Base-by-base conservation (phyloP, 2,329 filamentous ascomycete genomes). In the Diplocarpon rosae region DNA sequence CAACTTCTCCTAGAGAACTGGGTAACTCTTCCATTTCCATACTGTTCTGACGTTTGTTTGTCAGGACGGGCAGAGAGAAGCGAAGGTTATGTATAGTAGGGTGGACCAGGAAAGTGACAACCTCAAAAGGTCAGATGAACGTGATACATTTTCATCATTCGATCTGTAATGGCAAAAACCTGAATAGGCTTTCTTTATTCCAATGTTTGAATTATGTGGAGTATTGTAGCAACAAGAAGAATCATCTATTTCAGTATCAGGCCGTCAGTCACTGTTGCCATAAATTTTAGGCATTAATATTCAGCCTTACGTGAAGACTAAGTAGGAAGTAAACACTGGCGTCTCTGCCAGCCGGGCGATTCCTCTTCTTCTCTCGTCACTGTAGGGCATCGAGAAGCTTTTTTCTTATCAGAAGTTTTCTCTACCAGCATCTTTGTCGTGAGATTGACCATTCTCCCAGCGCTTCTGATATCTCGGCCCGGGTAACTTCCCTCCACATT, bases 1-100 rank as follows among this genome's bases (percentile, higher is more conserved):
- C 56, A 30, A 59, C 54, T 39, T 60, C 59, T 39, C 55, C 52
- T 6, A 61, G 48, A 45, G 57, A 60, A n/a, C 49, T 52, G 15
- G 59, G 58, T 8, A 58, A 37, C 17, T 42, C 41, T 8, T 40
- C 53, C 36, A 47, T 42, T 13, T 54, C 49, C 34, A 41, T 41
- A 10, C 17, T 24, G 45, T 42, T 11, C 48, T 47, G 49, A 53
- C 51, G n/a, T 24, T 46, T 46, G 43, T 24, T 30, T 43, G 36
- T 45, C 16, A 36, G 36, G 42, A 43, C 47, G 43, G 43, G 38
- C 29, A 31, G 45, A 28, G 24, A 41, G 37, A 43, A 46, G 36
- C 17, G 42, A 43, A 32, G 9, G 29, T 36, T 30, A 11, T 12
- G 11, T 16, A 5, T 27, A 20, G 24, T 17, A 5, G 13, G 29